Evolutionary conservation across 2,329 filamentous ascomycete species (phyloP), one percentile per base, ranked within the genome.

Genomic region (Trichoderma asperellum): DNA sequence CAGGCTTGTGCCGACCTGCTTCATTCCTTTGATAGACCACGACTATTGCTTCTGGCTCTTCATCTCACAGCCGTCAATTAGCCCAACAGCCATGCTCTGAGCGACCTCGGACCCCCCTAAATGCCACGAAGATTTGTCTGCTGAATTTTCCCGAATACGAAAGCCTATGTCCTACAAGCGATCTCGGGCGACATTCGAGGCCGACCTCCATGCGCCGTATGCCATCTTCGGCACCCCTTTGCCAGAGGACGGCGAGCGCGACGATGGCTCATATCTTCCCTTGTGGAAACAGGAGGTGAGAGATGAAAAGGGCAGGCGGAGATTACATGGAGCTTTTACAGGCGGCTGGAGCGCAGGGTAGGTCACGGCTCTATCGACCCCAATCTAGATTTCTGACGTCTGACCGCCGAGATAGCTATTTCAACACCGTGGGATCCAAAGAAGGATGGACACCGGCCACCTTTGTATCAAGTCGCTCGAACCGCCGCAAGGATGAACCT

Each of bases 251-350:
- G 85, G 91, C 60, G 88, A 93, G 24, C 90, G 93, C 75, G 94
- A 98, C 79, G 93, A 97, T 82, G 95, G 94, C 71, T 93, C 92
- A 52, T 98, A 94, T 77, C 88, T 97, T 18, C 96, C 96, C 0
- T 82, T 97, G n/a, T 98, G 96, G 94, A 97, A 98, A 83, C 96
- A 99, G 83, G 95, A 97, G 78, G 94, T 97, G 78, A 92, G 91
- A 70, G 96, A 99, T 81, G 96, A 97, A 77, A 90, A 90, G 73
- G 96, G 96, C 18, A 86, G 94, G 74, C 95, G 96, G 81, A 89
- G 96, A 66, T 85, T 99, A 4, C 96, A 99, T 80, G 96, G 96
- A 72, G 96, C 96, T 72, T 99, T 99, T 77, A 97, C 94, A 1
- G 96, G 96, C 74, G 96, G 96, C 35, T 99, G 92, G 83, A 97